phyloP scores from a whole-genome alignment of 805 yeast genomes.

The Ogataea glucozyma region DNA sequence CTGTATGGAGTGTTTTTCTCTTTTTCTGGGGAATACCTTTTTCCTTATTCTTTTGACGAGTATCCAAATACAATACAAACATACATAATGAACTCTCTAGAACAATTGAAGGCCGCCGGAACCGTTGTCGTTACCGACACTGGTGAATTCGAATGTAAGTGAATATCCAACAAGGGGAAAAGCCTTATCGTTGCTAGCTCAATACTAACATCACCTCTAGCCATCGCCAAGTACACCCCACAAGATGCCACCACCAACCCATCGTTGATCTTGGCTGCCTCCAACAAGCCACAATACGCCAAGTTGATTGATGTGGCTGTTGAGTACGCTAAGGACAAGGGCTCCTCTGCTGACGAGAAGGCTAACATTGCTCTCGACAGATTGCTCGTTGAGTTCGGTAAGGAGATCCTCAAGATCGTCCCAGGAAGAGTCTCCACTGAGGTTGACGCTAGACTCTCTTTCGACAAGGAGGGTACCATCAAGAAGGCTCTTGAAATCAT shows the following conservation, averaged over 20 bases:
- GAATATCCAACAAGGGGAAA: background rate
- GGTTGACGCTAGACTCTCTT: constrained; percentile 97
- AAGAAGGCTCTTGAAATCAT: constrained; percentile 92
- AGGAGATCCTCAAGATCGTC: constrained; percentile 86
- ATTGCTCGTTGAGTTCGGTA: constrained; percentile 94
- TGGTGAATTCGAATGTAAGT: constrained; percentile 88
- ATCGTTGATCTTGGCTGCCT: constrained; percentile 92
- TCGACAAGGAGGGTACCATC: constrained; percentile 91
- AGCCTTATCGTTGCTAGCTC: background rate
- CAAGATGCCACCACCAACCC: constrained; percentile 99
- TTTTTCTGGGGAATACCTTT: background rate
- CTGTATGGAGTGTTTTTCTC: background rate
- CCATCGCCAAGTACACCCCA: constrained; percentile 96
- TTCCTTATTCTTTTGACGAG: background rate
- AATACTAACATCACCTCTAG: constrained; percentile 22
- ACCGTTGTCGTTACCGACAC: constrained; percentile 98
- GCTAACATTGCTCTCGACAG: constrained; percentile 86
- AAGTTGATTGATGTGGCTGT: constrained; percentile 89
- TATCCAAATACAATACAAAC: constrained; percentile 3
- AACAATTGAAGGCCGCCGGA: constrained; percentile 91
- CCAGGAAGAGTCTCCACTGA: constrained; percentile 99
- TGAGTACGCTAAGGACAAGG: constrained; percentile 72
- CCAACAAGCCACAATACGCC: constrained; percentile 88
- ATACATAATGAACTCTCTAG: constrained; percentile 62
- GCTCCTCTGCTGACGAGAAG: constrained; percentile 59